These are phyloP conservation scores for Cadophora gregata DNA, from an alignment of 2,329 filamentous ascomycete species.

Conservation along the genomic window DNA sequence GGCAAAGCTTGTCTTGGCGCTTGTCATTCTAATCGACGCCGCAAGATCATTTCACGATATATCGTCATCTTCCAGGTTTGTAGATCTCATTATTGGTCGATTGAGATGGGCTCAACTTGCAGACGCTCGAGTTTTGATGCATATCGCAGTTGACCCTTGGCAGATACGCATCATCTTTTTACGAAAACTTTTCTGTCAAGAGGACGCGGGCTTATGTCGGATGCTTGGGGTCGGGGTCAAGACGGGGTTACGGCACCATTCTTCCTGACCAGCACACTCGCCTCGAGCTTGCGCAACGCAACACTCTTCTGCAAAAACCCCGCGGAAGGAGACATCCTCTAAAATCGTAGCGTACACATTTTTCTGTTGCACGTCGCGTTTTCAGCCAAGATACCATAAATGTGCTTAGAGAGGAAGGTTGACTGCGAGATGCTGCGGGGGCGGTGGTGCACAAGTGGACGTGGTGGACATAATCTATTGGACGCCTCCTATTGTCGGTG, in stretches of 20 bases:
- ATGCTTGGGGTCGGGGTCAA: background rate
- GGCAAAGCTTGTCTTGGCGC: slow-evolving; percentile 16
- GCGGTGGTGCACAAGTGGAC: slow-evolving; percentile 2
- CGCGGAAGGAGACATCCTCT: background rate
- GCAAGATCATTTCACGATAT: slow-evolving; percentile 4
- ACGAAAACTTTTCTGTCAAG: slow-evolving; percentile 12
- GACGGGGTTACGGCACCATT: slow-evolving; percentile 4
- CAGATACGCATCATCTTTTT: background rate
- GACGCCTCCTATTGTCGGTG: slow-evolving; percentile 1
- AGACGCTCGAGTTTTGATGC: background rate
- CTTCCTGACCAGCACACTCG: background rate
- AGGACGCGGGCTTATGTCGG: slow-evolving; percentile 8
- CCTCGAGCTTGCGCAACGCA: slow-evolving; percentile 7
- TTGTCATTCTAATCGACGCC: slow-evolving; percentile 1
- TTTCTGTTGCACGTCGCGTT: slow-evolving; percentile 23
- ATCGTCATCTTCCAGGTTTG: background rate
- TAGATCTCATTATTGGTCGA: background rate
- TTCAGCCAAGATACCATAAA: slow-evolving; percentile 15
- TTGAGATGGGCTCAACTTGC: slow-evolving; percentile 2
- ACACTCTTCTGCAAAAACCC: background rate
- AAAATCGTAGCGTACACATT: background rate
- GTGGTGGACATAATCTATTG: slow-evolving; percentile 2
- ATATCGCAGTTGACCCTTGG: background rate
- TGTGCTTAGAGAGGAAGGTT: background rate
- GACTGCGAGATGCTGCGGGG: background rate